Evolutionary conservation across 371 early-diverging fungal genomes (phyloP), one percentile per base, ranked within the genome.

Genomic region (Rhizopus delemar): DNA sequence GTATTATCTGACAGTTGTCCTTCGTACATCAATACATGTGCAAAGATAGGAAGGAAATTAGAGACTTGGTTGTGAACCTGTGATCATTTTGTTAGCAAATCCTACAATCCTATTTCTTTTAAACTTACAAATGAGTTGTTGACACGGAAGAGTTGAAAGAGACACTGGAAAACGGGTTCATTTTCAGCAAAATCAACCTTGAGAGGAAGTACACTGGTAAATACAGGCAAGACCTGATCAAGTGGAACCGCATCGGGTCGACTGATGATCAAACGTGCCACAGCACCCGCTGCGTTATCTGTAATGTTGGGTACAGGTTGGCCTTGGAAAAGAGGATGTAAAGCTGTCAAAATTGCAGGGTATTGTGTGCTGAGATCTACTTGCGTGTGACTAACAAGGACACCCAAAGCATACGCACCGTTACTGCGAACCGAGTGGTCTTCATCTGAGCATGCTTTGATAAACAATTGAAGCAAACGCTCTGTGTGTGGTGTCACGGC

Each of bases 201-300:
- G 43, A 95, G 69, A 32, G 95, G 95, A 62, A 95, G 65, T 2
- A 83, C 82, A 33, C 67, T 65, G 8, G 90, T 71, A 68, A 92
- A 78, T 22, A 83, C 86, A 29, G 92, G 91, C 32, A 94, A 65
- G 13, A 89, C 86, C 57, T 83, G 86, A 48, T 84, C 88, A 46
- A 91, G 65, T 8, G 93, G 93, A 5, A 92, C 83, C 5, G 84
- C 86, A 35, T 82, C 71, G 7, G 92, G 88, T 63, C 82, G 75
- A 45, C 79, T 75, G 54, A 91, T 63, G 56, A 93, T 88, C 70
- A 94, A 82, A 41, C 95, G 83, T 12, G 90, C 88, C 31, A 93
- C 89, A 48, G 93, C 90, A 33, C 95, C 95, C 51, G 90, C 87
- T 32, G 96, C 96, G 69, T 96, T 96, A 74, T 96, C 96, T 16